A percentile compares a stretch with the other conserved stretches of the same genome.
Conservation (phyloP, 371 early-diverging fungal species). For the Syncephalastrum racemosum region DNA sequence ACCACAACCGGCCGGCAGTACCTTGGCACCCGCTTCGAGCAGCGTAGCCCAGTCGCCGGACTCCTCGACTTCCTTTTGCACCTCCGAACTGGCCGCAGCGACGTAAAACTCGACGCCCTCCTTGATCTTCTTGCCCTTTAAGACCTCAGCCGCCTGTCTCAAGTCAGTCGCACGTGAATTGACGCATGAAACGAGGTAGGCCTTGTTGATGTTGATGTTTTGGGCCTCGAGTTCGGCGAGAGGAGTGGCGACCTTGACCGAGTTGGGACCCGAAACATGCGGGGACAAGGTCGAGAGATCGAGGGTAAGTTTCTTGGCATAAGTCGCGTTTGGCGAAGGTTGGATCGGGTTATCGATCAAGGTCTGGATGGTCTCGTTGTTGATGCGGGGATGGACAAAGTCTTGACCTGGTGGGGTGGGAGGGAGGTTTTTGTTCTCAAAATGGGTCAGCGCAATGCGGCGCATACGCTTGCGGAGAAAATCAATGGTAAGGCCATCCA, state of each 20-base stretch:
- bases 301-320: slow-evolving; percentile 84
- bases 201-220: slow-evolving; percentile 85
- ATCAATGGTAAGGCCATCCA: slow-evolving; percentile 74
- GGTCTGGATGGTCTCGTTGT: slow-evolving; percentile 57
- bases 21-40: slow-evolving; percentile 86
- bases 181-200: slow-evolving; percentile 93
- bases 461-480: slow-evolving; percentile 72
- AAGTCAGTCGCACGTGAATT: slow-evolving; percentile 91
- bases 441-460: slow-evolving; percentile 54
- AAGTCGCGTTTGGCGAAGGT: slow-evolving; percentile 70
- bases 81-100: slow-evolving; percentile 90
- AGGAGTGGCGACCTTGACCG: slow-evolving; percentile 88
- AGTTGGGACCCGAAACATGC: slow-evolving; percentile 92
- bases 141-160: slow-evolving; percentile 83
- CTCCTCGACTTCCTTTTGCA: slow-evolving; percentile 81
- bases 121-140: slow-evolving; percentile 73
- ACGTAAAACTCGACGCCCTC: slow-evolving; percentile 93
- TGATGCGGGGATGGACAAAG: slow-evolving; percentile 75
- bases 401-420: slow-evolving; percentile 34
- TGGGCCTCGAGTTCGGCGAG: slow-evolving; percentile 69
- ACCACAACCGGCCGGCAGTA: slow-evolving; percentile 94
- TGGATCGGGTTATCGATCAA: slow-evolving; percentile 53
- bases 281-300: slow-evolving; percentile 86
- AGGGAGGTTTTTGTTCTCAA: slow-evolving; percentile 50
- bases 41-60: slow-evolving; percentile 88